Percentiles rank a stretch among this genome's conserved stretches.
Conservation (phyloP, 192 early-diverging fungal species). For the Backusella mclennaniae region DNA sequence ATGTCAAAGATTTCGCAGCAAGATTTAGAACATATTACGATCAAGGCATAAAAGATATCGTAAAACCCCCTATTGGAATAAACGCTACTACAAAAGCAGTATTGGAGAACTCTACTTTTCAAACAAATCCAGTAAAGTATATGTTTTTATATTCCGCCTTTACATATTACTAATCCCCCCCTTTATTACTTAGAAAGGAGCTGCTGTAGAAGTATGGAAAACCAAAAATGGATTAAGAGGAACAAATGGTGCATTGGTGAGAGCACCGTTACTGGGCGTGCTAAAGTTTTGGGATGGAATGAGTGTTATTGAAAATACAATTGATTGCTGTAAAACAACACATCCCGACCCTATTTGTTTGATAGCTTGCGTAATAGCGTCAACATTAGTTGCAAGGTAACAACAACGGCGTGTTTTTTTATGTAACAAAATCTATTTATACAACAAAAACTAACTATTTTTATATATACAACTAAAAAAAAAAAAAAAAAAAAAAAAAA, state of each 20-base stretch:
- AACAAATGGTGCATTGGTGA: slow-evolving; percentile 48
- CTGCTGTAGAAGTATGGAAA: slow-evolving; percentile 43
- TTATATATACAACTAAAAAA: neutral
- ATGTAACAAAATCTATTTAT: slow-evolving; percentile 8
- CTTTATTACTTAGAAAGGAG: slow-evolving; percentile 13
- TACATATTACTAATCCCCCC: neutral
- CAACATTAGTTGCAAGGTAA: slow-evolving; percentile 35
- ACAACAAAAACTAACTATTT: neutral
- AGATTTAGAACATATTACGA: slow-evolving; percentile 50
- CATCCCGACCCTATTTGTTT: slow-evolving; percentile 50
- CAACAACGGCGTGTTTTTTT: too few relatives aligned
- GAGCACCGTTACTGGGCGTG: slow-evolving; percentile 38
- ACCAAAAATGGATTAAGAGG: slow-evolving; percentile 28
- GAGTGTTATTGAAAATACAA: slow-evolving; percentile 36
- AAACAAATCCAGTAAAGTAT: slow-evolving; percentile 40
- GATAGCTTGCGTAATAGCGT: slow-evolving; percentile 41
- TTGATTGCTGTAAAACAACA: slow-evolving; percentile 36
- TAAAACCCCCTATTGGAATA: slow-evolving; percentile 58
- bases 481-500: neutral
- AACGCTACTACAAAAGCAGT: slow-evolving; percentile 51
- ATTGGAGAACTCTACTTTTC: slow-evolving; percentile 43
- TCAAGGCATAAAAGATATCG: slow-evolving; percentile 49
- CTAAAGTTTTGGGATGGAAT: slow-evolving; percentile 47
- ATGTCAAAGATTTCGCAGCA: slow-evolving; percentile 48
- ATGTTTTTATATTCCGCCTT: slow-evolving; percentile 14